Evolutionary conservation across 2,329 filamentous ascomycete genomes (phyloP).

Genomic region (Penicillium sclerotigenum): DNA sequence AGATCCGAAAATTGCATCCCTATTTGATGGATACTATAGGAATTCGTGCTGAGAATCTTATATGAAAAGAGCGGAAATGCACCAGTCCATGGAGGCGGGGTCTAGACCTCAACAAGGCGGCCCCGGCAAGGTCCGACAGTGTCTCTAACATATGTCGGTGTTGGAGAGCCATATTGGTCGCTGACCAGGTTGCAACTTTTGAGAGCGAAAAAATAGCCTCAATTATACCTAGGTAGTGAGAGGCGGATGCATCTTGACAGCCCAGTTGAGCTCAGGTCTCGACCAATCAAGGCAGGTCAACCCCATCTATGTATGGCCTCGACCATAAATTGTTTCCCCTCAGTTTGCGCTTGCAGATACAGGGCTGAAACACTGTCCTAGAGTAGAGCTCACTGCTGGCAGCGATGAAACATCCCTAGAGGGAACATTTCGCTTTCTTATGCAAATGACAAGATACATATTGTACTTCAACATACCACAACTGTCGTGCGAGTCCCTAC

Average conservation of each 20-base stretch:
- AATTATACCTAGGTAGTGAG: neutral
- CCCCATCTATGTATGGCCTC: neutral
- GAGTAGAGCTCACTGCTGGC: neutral
- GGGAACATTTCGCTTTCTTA: neutral
- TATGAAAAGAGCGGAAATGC: too few species aligned
- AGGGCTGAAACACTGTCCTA: too few species aligned
- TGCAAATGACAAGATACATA: neutral
- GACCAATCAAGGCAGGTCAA: neutral
- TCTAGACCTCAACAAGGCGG: neutral
- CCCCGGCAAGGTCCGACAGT: too few species aligned
- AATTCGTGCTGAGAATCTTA: neutral
- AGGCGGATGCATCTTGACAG: neutral
- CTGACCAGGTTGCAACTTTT: fast-evolving
- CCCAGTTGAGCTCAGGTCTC: neutral
- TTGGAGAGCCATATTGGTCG: neutral
- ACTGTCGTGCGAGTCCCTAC: fast-evolving
- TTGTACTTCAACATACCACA: neutral
- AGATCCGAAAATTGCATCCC: neutral
- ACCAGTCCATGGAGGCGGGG: too few species aligned
- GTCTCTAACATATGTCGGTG: neutral
- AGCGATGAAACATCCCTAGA: neutral
- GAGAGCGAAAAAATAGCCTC: neutral
- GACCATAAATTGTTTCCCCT: neutral
- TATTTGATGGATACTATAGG: neutral
- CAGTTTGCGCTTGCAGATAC: neutral